Base-by-base conservation (phyloP, 352 stramenopile species). In the Halophytophthora polymorphica region DNA sequence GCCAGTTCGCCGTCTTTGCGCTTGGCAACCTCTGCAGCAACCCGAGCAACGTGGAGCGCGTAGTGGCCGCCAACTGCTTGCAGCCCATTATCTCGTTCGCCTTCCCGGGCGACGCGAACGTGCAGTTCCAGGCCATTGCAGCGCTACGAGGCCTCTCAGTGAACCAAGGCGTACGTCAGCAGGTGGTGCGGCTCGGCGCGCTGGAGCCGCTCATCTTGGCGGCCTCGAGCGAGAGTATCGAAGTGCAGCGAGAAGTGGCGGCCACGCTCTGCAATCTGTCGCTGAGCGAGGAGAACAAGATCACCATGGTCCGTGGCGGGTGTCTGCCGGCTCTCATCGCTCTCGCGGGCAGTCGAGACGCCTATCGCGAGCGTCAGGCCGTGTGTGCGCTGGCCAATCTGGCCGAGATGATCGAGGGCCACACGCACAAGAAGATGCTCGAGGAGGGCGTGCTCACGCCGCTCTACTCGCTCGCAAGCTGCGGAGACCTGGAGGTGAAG, bases 101-200 rank as follows among this genome's bases (percentile, higher is more conserved):
- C 1, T 98, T 98, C 56, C 94, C 93, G 5, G 89, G 90, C 3
- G 81, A 96, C 34, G 56, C 82, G 15, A 98, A 98, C 54, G 89
- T 98, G 29, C 96, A 98, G 69, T 98, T 98, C 68, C 95, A 98
- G 73, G 95, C 96, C 3, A 97, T 98, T 36, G 90, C 93, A 5
- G 92, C 86, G 1, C 72, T 99, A 2, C 86, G 91, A 3, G 94
- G 94, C 0, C 68, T 99, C 13, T 96, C 92, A 1, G 95, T 97
- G 17, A 86, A 98, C 46, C 75, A 92, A 39, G 59, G 83, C 15
- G 73, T 97, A 17, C 85, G 96, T 1, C 82, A 96, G 45, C 87
- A 97, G 35, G 71, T 98, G 33, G 83, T 98, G 2, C 73, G 85
- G 1, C 73, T 97, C 52, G 93, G 93, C n/a, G 91, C 82, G 3